Percentiles rank a stretch among this genome's conserved stretches.
Evolutionary conservation across 2,329 filamentous ascomycete species (phyloP).

Genomic region (Pseudovirgaria hyperparasitica): DNA sequence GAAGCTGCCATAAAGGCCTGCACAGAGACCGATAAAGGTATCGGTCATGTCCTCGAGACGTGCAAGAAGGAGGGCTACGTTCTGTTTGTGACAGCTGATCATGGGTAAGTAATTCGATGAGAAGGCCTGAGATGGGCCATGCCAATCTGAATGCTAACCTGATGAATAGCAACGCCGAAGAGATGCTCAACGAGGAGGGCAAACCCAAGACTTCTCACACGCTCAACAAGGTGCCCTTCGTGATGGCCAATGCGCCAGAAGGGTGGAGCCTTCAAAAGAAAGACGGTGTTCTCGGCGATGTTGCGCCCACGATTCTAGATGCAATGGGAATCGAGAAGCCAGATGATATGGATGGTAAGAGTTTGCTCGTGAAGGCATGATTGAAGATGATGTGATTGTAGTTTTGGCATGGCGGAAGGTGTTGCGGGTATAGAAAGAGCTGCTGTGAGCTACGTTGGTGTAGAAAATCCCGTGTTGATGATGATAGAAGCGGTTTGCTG

Average conservation of each 20-base stretch:
- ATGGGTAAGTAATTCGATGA: constrained; percentile 47
- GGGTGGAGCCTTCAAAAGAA: constrained; percentile 77
- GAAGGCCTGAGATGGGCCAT: constrained; percentile 2
- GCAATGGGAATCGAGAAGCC: constrained; percentile 87
- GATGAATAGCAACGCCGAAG: constrained; percentile 65
- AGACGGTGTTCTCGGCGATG: constrained; percentile 87
- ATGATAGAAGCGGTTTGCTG: too few relatives aligned
- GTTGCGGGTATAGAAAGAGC: too few relatives aligned
- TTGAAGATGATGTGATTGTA: constrained; percentile 2
- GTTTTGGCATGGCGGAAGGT: too few relatives aligned
- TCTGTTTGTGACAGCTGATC: constrained; percentile 90
- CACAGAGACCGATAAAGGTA: constrained; percentile 81
- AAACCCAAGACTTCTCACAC: constrained; percentile 98
- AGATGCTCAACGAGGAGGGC: constrained; percentile 94
- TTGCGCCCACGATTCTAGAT: constrained; percentile 84
- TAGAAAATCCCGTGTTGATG: too few relatives aligned
- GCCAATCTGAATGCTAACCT: constrained; percentile 11
- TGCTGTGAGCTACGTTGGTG: too few relatives aligned
- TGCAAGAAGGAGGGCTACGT: constrained; percentile 91
- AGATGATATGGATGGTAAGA: constrained; percentile 81
- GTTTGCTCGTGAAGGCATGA: constrained; percentile 66
- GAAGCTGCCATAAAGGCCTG: constrained; percentile 81
- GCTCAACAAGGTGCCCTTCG: constrained; percentile 91
- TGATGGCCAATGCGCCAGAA: constrained; percentile 93
- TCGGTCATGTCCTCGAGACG: constrained; percentile 80